Conservation (phyloP, 2,329 filamentous ascomycete species). For the Colletotrichum eleusines region DNA sequence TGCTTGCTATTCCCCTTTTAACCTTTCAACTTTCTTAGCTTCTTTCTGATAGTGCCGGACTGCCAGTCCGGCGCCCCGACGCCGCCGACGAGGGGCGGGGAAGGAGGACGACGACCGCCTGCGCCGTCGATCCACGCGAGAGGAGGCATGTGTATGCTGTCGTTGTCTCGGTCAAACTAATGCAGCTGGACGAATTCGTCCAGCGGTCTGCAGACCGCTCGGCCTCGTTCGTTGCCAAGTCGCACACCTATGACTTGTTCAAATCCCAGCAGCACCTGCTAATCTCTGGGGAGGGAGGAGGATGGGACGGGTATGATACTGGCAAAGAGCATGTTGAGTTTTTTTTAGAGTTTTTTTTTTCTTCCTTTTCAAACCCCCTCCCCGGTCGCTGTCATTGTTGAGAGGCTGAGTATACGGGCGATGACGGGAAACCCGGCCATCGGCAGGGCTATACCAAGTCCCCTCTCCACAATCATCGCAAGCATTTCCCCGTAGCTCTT, state of each 20-base stretch:
- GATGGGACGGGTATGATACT: constrained; percentile 19
- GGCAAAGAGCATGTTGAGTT: background rate
- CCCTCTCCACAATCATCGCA: constrained; percentile 7
- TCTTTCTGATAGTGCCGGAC: background rate
- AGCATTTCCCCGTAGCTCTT: constrained; percentile 11
- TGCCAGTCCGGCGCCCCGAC: background rate
- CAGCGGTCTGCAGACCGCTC: constrained; percentile 33
- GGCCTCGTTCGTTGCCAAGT: constrained; percentile 37
- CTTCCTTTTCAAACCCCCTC: too few species aligned
- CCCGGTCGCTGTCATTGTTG: background rate
- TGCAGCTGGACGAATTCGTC: constrained; percentile 35
- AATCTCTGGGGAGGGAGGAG: constrained; percentile 34
- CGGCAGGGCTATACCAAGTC: background rate
- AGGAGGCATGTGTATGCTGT: constrained; percentile 1
- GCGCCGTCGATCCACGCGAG: constrained; percentile 18
- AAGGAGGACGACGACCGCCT: background rate
- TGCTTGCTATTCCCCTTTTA: constrained; percentile 9
- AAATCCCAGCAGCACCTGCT: constrained; percentile 14
- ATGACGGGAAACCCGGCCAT: background rate
- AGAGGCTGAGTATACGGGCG: background rate
- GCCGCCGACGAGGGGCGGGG: background rate
- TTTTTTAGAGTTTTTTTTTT: too few species aligned
- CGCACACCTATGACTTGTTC: background rate
- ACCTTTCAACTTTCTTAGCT: constrained; percentile 19
- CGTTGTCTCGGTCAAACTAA: constrained; percentile 26